Percentiles rank a stretch among this genome's conserved stretches.
Evolutionary conservation across 129 eudicot genomes (phyloP).

Genomic region (Chrysanthemum seticuspe): DNA sequence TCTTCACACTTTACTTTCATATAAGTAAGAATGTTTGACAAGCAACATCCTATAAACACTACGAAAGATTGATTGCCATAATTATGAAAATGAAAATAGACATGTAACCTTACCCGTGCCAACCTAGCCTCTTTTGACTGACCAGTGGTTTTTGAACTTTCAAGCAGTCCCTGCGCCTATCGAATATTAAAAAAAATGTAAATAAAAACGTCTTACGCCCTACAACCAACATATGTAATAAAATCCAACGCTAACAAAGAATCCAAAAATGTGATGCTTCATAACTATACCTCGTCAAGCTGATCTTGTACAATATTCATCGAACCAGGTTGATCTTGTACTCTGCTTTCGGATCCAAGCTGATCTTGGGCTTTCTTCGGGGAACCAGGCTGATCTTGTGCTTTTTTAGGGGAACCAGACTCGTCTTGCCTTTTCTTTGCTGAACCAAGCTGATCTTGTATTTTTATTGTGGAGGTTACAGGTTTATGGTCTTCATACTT

Average conservation of each 20-base stretch:
- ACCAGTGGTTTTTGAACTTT: conserved; percentile 81
- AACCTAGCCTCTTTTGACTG: conserved; percentile 98
- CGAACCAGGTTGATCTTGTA: conserved; percentile 46
- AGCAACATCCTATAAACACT: conserved; percentile 14
- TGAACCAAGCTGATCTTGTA: conserved; percentile 47
- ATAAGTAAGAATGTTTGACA: conserved; percentile 9
- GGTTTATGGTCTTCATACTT: conserved; percentile 44
- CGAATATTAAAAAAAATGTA: conserved; percentile 29
- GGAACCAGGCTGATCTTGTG: conserved; percentile 47
- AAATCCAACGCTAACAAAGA: conserved; percentile 6
- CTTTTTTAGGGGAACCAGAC: conserved; percentile 52
- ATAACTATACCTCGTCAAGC: conserved; percentile 81
- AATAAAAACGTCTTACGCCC: conserved; percentile 24
- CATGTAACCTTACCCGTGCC: conserved; percentile 76
- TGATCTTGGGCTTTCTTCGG: conserved; percentile 54
- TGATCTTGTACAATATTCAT: conserved; percentile 48
- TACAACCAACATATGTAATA: conserved; percentile 3
- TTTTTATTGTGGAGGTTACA: conserved; percentile 46
- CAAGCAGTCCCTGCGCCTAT: conserved; percentile 98
- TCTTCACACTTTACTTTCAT: conserved; percentile 15
- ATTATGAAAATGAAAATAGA: conserved; percentile 6
- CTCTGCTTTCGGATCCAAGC: conserved; percentile 45
- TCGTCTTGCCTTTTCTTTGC: conserved; percentile 54
- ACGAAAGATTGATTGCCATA: conserved; percentile 10
- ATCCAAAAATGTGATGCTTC: conserved; percentile 14